These are phyloP conservation scores for Colletotrichum plurivorum DNA, from an alignment of 2,329 filamentous ascomycete genomes.

Conservation along the genomic window DNA sequence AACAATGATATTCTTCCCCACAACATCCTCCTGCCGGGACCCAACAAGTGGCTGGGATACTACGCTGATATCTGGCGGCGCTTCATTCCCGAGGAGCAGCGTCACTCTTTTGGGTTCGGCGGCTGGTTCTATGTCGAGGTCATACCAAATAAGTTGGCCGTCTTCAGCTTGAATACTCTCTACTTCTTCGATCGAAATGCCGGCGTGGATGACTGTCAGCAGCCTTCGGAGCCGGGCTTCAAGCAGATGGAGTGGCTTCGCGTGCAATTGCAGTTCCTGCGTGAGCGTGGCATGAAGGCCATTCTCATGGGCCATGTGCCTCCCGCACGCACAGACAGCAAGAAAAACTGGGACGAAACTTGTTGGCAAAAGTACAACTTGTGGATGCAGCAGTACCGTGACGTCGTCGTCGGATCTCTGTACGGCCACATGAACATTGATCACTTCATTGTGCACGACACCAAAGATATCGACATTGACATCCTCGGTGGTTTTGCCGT, in stretches of 20 bases:
- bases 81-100: conserved; percentile 94
- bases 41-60: conserved; percentile 86
- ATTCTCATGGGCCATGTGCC: conserved; percentile 96
- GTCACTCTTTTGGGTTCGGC: conserved; percentile 90
- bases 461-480: conserved; percentile 78
- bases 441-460: conserved; percentile 94
- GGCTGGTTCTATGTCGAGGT: conserved; percentile 97
- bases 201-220: conserved; percentile 90
- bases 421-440: conserved; percentile 99
- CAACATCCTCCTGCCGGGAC: conserved; percentile 89
- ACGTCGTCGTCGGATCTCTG: conserved; percentile 83
- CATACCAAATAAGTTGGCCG: conserved; percentile 85
- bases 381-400: conserved; percentile 91
- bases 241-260: conserved; percentile 97
- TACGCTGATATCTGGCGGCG: conserved; percentile 85
- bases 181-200: conserved; percentile 96
- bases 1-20: conserved; percentile 99
- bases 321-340: conserved; percentile 86
- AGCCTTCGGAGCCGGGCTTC: conserved; percentile 86
- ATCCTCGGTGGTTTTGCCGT: conserved; percentile 51
- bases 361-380: conserved; percentile 98
- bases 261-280: conserved; percentile 87
- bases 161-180: conserved; percentile 95
- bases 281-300: conserved; percentile 89
- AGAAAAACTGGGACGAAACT: conserved; percentile 93